phyloP scores from a whole-genome alignment of 139 green algal genomes.

The Chlamydomonas applanata region DNA sequence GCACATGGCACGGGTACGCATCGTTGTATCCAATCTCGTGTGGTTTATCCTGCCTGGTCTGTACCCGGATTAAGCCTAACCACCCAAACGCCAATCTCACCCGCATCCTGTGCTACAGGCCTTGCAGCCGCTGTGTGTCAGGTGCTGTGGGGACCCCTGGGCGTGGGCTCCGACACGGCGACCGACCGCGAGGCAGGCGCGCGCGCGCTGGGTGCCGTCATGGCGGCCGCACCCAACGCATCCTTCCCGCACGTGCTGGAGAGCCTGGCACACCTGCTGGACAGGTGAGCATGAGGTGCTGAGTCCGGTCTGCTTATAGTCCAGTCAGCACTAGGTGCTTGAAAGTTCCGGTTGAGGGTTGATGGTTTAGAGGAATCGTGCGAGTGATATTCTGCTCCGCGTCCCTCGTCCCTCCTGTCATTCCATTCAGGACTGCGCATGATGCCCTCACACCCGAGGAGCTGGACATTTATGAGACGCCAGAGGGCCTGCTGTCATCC shows the following conservation, averaged over 20 bases:
- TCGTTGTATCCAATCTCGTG: too few species aligned
- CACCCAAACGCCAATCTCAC: too few species aligned
- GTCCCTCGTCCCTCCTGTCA: too few species aligned
- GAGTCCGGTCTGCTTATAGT: not conserved
- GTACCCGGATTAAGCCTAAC: too few species aligned
- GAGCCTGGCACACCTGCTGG: slow-evolving; percentile 26
- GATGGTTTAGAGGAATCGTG: too few species aligned
- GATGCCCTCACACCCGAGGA: slow-evolving; percentile 47
- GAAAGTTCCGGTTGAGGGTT: too few species aligned
- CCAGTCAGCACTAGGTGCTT: too few species aligned
- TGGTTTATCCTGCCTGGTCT: too few species aligned
- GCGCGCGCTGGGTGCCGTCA: slow-evolving; percentile 49
- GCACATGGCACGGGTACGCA: too few species aligned
- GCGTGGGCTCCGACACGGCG: slow-evolving; percentile 26
- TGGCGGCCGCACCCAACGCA: slow-evolving; percentile 34
- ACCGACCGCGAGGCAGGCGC: slow-evolving; percentile 40
- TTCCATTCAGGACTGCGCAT: slow-evolving; percentile 29
- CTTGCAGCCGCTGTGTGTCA: slow-evolving; percentile 1
- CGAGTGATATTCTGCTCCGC: too few species aligned
- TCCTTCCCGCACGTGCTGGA: slow-evolving; percentile 43
- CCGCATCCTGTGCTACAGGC: not conserved
- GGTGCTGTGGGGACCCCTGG: slow-evolving; percentile 33
- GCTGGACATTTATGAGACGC: slow-evolving; percentile 57
- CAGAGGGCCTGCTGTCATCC: slow-evolving; percentile 49
- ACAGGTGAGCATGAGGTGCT: slow-evolving; percentile 9